Evolutionary conservation across 2,329 filamentous ascomycete species (phyloP), one percentile per base, ranked within the genome.

Genomic region (Cladosporium colombiae): DNA sequence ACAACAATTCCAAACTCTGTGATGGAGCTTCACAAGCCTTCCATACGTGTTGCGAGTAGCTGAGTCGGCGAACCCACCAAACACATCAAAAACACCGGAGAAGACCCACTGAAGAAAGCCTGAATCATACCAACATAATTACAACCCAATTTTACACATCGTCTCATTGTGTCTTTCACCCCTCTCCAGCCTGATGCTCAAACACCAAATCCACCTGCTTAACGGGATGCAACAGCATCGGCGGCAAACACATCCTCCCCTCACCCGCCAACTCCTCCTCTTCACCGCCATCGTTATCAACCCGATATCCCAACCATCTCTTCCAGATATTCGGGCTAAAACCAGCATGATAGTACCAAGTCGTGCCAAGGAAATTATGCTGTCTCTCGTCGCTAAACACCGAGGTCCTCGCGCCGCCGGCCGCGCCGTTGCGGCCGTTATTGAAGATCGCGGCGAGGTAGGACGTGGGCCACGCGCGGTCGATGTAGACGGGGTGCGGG

Each of bases 361-460:
- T 85, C 11, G 80, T 81, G 1, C 83, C 83, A 0, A 79, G 69
- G 70, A 85, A 85, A 64, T 85, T 84, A 68, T 85, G 82, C 73
- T 85, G 82, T 1, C 82, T 72, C 65, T 84, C 82, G 29, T 84
- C 83, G 0, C 70, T 75, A 70, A 84, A 85, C 7, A 84, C 80
- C 21, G 74, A 79, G 3, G 80, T 77, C n/a, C 83, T 76, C 5
- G 80, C 80, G 1, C 81, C 82, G 6, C 83, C 82, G 1, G 79
- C 76, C 8, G 83, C 81, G 49, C 82, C 82, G 61, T 85, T 83
- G 3, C 82, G 75, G 0, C 84, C 84, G 53, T 83, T 84, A 71
- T 86, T 86, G 75, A 85, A 85, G 46, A 85, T 82, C 4, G 82
- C 81, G 0, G 84, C 81, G 6, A 86, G 78, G 68, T 86, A 86